Evolutionary conservation across 768 basidiomycete species (phyloP), one percentile per base, ranked within the genome.

Genomic region (Kwoniella mangroviensis): DNA sequence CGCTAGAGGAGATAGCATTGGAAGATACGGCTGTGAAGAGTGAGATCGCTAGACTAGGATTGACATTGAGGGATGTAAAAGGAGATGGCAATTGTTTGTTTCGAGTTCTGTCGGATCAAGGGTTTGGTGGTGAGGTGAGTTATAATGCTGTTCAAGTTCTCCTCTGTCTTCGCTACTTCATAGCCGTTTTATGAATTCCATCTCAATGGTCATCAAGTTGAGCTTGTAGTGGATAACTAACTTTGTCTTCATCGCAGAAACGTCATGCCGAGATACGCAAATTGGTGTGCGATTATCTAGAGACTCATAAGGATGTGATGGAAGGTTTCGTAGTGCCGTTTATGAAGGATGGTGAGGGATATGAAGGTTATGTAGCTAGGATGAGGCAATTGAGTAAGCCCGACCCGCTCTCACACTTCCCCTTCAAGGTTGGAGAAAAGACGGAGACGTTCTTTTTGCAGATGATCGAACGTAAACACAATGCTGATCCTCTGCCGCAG

Each of bases 81-180:
- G 78, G 78, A 11, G 78, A 79, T 68, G 78, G 78, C 6, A 79
- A 79, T 59, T 79, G 78, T 55, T 49, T 77, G 34, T 79, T 79
- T 63, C 28, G 78, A 28, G 78, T 75, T 0, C 41, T 79, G 55
- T 71, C 72, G 13, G 76, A 77, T 58, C 78, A 79, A 59, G 70
- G 77, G 9, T 79, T 73, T 57, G 78, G 78, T 57, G 71, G 72
- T 19, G 70, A 66, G 62, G 70, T 65, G 52, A 67, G 66, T 61
- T 34, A 57, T 34, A 7, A 22, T n/a, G 55, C 15, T 57, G 13
- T 0, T 26, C 55, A 13, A 3, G 12, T 57, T 34, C 24, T 17
- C 24, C 55, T 57, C 55, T 22, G 13, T 22, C 55, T 22, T 34
- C 34, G 34, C 34, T 34, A 34, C 4, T 34, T 56, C 54, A 56